phyloP scores from a whole-genome alignment of 441 rosid genomes.

The Pelargonium citronellum region DNA sequence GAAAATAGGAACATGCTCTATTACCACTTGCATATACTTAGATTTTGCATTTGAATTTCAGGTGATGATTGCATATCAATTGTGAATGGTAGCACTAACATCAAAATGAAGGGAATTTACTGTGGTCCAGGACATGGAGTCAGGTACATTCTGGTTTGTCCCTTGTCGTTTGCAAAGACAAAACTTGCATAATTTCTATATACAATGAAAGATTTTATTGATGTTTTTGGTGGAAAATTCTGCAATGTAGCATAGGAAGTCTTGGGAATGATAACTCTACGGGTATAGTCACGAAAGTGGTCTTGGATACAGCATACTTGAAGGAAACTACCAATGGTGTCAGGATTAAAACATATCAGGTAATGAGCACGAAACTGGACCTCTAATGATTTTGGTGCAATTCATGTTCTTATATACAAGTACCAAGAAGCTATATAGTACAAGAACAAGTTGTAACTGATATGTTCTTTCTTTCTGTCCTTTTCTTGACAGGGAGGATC shows the following conservation, averaged over 20 bases:
- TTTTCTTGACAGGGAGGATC: slow-evolving; percentile 61
- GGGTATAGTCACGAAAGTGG: slow-evolving; percentile 74
- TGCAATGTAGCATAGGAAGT: slow-evolving; percentile 67
- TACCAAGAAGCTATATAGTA: too few relatives aligned
- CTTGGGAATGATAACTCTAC: slow-evolving; percentile 77
- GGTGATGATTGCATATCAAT: slow-evolving; percentile 96
- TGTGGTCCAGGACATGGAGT: slow-evolving; percentile 98
- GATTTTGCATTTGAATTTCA: slow-evolving; percentile 30
- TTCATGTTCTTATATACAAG: too few relatives aligned
- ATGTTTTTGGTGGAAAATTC: slow-evolving; percentile 12
- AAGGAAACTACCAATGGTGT: slow-evolving; percentile 78
- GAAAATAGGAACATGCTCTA: too few relatives aligned
- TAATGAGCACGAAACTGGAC: slow-evolving; percentile 17
- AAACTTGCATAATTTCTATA: background rate
- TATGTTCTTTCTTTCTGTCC: slow-evolving; percentile 12
- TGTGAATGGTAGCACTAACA: slow-evolving; percentile 64
- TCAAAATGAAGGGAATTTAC: slow-evolving; percentile 74
- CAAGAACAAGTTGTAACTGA: too few relatives aligned
- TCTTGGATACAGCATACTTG: slow-evolving; percentile 75
- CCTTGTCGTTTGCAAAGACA: background rate
- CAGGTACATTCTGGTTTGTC: slow-evolving; percentile 47
- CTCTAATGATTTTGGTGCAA: too few relatives aligned
- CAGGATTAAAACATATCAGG: slow-evolving; percentile 99
- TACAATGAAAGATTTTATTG: background rate
- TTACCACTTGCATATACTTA: too few relatives aligned